Evolutionary conservation across 805 yeast genomes (phyloP).

Genomic region (Yarrowia sp.): DNA sequence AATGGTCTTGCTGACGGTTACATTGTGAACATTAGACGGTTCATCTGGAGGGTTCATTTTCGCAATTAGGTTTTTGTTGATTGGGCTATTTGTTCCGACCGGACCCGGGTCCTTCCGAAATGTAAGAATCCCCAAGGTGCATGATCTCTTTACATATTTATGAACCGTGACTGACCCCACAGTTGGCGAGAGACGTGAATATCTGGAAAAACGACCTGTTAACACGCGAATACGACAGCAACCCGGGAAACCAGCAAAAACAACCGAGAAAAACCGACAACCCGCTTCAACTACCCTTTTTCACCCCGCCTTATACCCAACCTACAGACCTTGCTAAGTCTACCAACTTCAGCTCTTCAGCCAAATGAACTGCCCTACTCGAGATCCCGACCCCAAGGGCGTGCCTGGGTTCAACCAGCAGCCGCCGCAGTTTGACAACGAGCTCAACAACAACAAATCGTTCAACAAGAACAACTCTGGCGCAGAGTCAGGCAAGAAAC

Average conservation of each 20-base stretch:
- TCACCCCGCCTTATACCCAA: too few species aligned
- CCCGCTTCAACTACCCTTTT: neutral
- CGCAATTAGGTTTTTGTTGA: conserved; percentile 1
- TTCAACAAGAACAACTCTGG: conserved; percentile 38
- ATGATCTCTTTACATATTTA: conserved; percentile 29
- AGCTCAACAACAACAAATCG: conserved; percentile 42
- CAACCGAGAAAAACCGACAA: too few species aligned
- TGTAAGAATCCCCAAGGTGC: conserved; percentile 37
- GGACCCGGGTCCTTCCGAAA: conserved; percentile 25
- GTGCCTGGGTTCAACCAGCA: conserved; percentile 45
- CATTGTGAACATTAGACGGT: conserved; percentile 5
- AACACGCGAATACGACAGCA: too few species aligned
- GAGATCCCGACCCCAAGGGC: conserved; percentile 48
- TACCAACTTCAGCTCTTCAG: neutral
- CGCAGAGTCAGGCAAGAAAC: conserved; percentile 11
- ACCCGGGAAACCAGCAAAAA: too few species aligned
- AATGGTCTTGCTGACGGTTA: neutral
- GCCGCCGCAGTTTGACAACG: conserved; percentile 44
- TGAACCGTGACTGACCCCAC: conserved; percentile 21
- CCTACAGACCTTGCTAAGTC: too few species aligned
- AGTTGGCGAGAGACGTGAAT: neutral
- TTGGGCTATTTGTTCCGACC: conserved; percentile 29
- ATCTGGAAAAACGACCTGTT: too few species aligned
- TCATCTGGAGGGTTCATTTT: neutral
- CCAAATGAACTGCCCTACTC: conserved; percentile 47